A percentile compares a stretch with the other conserved stretches of the same genome.
Evolutionary conservation across 164 flowering plant genomes (phyloP).

Genomic region (Annona squamosa): DNA sequence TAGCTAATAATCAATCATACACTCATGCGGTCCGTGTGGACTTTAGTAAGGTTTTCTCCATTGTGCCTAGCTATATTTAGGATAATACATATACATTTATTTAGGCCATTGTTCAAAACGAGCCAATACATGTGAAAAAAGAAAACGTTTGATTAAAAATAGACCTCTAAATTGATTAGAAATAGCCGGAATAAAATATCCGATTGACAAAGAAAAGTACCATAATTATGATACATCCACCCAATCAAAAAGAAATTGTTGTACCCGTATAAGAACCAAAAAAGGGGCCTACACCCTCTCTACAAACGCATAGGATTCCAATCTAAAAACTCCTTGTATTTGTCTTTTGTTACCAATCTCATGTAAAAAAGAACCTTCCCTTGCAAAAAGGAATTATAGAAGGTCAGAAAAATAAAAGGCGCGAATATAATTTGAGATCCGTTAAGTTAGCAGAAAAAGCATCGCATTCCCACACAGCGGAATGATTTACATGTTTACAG

Average conservation of each 20-base stretch:
- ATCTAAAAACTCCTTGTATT: constrained; percentile 5
- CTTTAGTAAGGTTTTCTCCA: no score
- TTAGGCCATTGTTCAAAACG: no score
- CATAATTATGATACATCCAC: constrained; percentile 12
- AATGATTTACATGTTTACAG: constrained; percentile 19
- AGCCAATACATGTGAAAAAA: no score
- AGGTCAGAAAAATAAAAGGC: constrained; percentile 9
- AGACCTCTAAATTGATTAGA: background rate
- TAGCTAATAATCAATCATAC: no score
- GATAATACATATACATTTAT: no score
- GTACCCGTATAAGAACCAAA: background rate
- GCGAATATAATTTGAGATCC: constrained; percentile 7
- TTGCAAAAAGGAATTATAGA: constrained; percentile 12
- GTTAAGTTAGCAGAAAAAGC: constrained; percentile 24
- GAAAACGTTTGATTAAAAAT: no score
- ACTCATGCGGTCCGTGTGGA: no score
- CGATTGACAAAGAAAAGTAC: background rate
- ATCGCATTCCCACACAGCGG: constrained; percentile 20
- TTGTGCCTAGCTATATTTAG: no score
- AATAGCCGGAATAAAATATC: background rate
- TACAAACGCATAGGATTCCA: constrained; percentile 60
- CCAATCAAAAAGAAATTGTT: constrained; percentile 6
- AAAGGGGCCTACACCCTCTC: constrained; percentile 9
- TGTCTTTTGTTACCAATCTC: constrained; percentile 16
- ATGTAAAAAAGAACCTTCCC: constrained; percentile 27